These are phyloP conservation scores for Quercus agrifolia DNA, from an alignment of 306 rosid species.

Conservation along the genomic window DNA sequence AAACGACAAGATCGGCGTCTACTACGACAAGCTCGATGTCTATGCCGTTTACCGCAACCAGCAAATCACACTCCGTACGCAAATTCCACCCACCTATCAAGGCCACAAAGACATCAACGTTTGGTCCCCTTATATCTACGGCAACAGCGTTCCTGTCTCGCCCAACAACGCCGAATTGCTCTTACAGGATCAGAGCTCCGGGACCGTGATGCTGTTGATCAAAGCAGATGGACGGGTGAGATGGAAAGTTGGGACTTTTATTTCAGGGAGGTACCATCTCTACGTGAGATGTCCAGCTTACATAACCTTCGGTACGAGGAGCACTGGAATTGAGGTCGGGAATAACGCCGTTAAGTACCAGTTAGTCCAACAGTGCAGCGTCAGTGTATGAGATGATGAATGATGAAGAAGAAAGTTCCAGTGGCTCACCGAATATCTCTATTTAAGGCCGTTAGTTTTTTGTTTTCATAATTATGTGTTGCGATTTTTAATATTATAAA, in stretches of 20 bases:
- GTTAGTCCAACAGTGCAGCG: constrained; percentile 59
- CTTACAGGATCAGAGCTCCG: constrained; percentile 44
- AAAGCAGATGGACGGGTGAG: constrained; percentile 73
- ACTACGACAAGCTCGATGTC: constrained; percentile 77
- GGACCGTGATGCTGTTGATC: constrained; percentile 38
- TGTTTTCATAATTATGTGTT: neutral
- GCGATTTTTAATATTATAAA: neutral
- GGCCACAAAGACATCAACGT: constrained; percentile 74
- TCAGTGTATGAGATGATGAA: constrained; percentile 46
- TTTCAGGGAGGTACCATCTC: constrained; percentile 60
- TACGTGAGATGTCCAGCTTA: constrained; percentile 67
- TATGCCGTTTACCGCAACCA: constrained; percentile 62
- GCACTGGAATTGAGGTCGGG: constrained; percentile 36
- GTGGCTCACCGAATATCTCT: neutral
- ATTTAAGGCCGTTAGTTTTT: neutral
- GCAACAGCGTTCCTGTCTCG: constrained; percentile 66
- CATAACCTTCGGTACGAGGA: constrained; percentile 38
- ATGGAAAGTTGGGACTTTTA: constrained; percentile 75
- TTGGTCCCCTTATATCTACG: constrained; percentile 91
- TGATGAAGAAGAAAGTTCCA: neutral
- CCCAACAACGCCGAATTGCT: constrained; percentile 52
- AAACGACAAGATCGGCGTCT: constrained; percentile 71
- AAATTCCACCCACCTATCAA: constrained; percentile 71
- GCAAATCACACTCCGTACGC: constrained; percentile 65
- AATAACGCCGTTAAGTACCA: constrained; percentile 71